Evolutionary conservation across 345 rosid species (phyloP), one percentile per base, ranked within the genome.

Genomic region (Jatropha curcas): DNA sequence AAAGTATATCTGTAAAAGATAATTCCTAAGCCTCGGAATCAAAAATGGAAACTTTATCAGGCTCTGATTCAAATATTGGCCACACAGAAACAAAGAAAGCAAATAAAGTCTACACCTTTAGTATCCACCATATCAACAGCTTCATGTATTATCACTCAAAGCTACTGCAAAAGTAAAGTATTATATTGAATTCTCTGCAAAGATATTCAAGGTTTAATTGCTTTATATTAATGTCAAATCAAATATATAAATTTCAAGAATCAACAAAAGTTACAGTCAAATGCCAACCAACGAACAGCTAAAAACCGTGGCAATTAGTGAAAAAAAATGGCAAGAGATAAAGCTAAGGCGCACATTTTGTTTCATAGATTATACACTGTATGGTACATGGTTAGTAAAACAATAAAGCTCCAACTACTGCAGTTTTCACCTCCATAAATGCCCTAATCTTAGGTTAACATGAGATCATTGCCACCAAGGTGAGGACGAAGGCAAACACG

Each of bases 381-480:
- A 77, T 65, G 76, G 76, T 72, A 80, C 84, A 74, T 16, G 62
- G 86, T 71, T 51, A 74, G 82, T 71, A 20, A 76, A 74, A 69
- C 76, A 65, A 74, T 79, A 69, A 64, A 78, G 77, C 81, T 62
- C 56, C 78, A 76, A 67, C 53, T 31, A 79, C 28, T 22, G 70
- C 74, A 67, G 70, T 63, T 72, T 67, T 45, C 68, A 62, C 71
- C 62, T 57, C 17, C 9, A 39, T 17, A 61, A 64, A 59, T n/a
- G 51, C 27, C 51, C 34, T n/a, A n/a, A 70, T 50, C 74, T 90
- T 86, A 92, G 7, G 96, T 92, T 76, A 92, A 84, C 92, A 88
- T 84, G 70, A 89, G 94, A 81, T 88, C 96, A 56, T 79, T 90
- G 76, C 86, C 89, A 45, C 92, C 88, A 19, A 85, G 91, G 65